Percentiles rank a stretch among this genome's conserved stretches.
phyloP scores from a whole-genome alignment of 345 rosid genomes.

The Toxicodendron radicans region DNA sequence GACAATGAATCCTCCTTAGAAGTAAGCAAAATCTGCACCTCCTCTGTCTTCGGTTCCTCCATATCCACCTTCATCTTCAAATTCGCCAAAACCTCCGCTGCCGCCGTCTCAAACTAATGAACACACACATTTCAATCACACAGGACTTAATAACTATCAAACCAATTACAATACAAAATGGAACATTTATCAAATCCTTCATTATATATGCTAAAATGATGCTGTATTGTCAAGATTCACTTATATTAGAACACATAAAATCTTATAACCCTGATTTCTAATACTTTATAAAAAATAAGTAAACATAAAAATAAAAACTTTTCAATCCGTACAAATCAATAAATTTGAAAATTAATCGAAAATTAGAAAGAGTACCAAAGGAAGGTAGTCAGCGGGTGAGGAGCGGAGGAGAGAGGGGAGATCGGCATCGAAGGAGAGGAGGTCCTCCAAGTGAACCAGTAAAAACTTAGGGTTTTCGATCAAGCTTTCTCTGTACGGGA shows the following conservation, averaged over 20 bases:
- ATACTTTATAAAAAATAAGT: too few relatives aligned
- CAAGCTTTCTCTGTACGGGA: constrained; percentile 84
- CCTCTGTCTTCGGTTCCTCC: constrained; percentile 65
- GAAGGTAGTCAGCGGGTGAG: constrained; percentile 76
- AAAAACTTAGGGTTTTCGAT: constrained; percentile 70
- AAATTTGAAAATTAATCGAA: neutral
- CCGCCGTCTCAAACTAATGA: constrained; percentile 83
- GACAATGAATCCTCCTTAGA: constrained; percentile 85
- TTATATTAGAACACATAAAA: too few relatives aligned
- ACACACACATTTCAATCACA: neutral
- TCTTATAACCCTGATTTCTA: neutral
- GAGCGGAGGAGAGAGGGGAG: constrained; percentile 81
- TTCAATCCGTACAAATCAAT: neutral
- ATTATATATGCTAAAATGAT: too few relatives aligned
- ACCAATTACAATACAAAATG: neutral
- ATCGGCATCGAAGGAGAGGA: constrained; percentile 75
- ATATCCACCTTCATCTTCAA: constrained; percentile 80
- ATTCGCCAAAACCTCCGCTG: constrained; percentile 79
- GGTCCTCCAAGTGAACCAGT: constrained; percentile 74
- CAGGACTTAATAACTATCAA: too few relatives aligned
- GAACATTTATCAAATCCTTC: too few relatives aligned
- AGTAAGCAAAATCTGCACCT: constrained; percentile 78
- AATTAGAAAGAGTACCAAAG: constrained; percentile 42
- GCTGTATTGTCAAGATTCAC: too few relatives aligned
- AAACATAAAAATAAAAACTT: neutral